Evolutionary conservation across 176 grass and related monocot genomes (phyloP).

Genomic region (Panicum miliaceum): DNA sequence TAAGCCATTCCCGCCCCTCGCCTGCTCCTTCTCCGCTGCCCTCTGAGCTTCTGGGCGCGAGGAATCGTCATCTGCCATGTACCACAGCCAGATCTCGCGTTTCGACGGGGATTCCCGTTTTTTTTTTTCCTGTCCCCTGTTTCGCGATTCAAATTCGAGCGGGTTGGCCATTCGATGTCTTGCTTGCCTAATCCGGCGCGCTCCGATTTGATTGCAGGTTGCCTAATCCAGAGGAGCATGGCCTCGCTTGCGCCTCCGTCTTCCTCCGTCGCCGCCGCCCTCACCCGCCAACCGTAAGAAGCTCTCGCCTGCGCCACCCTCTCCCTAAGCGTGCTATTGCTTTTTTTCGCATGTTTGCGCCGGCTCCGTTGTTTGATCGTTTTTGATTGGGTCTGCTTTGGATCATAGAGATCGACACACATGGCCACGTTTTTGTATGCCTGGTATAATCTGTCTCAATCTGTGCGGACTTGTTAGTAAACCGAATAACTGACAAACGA

Average conservation of each 20-base stretch:
- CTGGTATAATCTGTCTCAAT: not conserved
- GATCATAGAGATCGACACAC: not conserved
- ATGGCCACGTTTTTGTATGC: not conserved
- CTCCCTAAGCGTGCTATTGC: not conserved
- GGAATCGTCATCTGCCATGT: not conserved
- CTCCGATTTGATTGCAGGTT: slow-evolving; percentile 32
- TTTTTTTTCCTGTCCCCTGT: not conserved
- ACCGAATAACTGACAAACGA: not conserved
- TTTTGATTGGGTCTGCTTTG: not conserved
- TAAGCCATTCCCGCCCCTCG: slow-evolving; percentile 25
- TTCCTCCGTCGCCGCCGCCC: slow-evolving; percentile 34
- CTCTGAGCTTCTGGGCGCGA: not conserved
- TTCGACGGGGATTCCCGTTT: not conserved
- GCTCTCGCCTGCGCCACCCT: not conserved
- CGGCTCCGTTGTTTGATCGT: not conserved
- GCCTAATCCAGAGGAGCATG: slow-evolving; percentile 33
- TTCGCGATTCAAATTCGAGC: not conserved
- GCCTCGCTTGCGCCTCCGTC: slow-evolving; percentile 47
- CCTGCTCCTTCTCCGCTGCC: not conserved
- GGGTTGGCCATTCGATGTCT: not conserved
- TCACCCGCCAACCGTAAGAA: slow-evolving; percentile 52
- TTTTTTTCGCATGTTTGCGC: not conserved
- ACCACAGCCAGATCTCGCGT: slow-evolving; percentile 44
- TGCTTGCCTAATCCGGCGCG: slow-evolving; percentile 21
- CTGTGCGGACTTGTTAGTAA: not conserved